phyloP scores from a whole-genome alignment of 805 yeast species.

The Diddensiella transvaalensis region DNA sequence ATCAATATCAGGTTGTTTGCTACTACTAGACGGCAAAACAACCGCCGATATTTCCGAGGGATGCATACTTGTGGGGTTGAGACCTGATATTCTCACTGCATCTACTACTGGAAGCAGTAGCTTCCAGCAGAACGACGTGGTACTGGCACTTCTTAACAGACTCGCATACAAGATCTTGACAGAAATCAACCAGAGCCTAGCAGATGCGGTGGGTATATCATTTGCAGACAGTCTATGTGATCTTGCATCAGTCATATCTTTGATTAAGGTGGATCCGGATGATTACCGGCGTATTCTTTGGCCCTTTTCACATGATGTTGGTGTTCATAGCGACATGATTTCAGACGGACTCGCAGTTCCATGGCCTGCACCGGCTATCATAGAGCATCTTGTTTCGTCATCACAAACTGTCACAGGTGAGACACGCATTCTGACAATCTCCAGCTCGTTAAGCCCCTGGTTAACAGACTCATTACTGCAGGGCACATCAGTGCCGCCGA shows the following conservation, averaged over 20 bases:
- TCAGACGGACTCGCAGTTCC: conserved; percentile 23
- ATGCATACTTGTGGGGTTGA: conserved; percentile 24
- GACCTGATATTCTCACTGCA: conserved; percentile 10
- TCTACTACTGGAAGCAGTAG: too few species aligned
- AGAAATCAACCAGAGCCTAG: neutral
- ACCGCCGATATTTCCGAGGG: conserved; percentile 25
- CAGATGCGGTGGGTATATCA: neutral
- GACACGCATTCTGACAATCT: neutral
- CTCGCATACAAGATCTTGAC: neutral
- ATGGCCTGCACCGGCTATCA: neutral
- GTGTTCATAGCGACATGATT: conserved; percentile 21
- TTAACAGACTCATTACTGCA: neutral
- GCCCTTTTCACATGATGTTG: conserved; percentile 16
- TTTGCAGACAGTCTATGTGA: neutral
- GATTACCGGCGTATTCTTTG: conserved; percentile 19
- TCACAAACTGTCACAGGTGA: neutral
- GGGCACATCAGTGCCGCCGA: neutral
- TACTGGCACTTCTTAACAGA: neutral
- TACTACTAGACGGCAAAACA: conserved; percentile 17
- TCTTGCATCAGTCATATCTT: neutral
- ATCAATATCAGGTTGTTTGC: conserved; percentile 23
- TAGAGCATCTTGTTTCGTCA: neutral
- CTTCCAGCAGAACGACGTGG: too few species aligned
- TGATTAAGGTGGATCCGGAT: conserved; percentile 11
- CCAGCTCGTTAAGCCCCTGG: neutral